phyloP scores from a whole-genome alignment of 2,329 filamentous ascomycete genomes.

The Diaporthe vexans region DNA sequence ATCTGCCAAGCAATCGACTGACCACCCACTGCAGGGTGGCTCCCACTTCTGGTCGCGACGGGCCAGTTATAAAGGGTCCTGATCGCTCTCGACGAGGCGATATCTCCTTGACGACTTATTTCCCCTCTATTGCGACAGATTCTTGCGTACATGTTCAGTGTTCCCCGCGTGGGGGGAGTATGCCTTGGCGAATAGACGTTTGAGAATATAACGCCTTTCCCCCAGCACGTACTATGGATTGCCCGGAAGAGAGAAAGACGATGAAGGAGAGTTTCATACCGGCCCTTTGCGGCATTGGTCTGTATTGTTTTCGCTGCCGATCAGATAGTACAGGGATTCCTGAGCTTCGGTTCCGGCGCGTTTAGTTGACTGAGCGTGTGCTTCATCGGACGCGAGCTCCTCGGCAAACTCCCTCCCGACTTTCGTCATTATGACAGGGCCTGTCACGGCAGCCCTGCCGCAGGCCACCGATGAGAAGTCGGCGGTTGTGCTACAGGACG shows the following conservation, averaged over 20 bases:
- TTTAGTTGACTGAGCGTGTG: neutral
- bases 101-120: slow-evolving; percentile 31
- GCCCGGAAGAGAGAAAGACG: no score
- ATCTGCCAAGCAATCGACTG: neutral
- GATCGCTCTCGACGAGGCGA: neutral
- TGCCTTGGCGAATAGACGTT: slow-evolving; percentile 25
- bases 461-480: slow-evolving; percentile 19
- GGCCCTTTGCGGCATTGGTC: neutral
- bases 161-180: slow-evolving; percentile 2
- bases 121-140: slow-evolving; percentile 32
- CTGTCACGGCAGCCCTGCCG: slow-evolving; percentile 2
- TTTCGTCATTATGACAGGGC: neutral
- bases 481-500: slow-evolving; percentile 17
- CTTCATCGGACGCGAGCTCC: neutral
- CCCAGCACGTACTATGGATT: neutral
- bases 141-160: neutral
- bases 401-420: neutral
- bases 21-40: neutral
- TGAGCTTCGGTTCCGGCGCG: neutral
- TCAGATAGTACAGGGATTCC: neutral
- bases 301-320: neutral
- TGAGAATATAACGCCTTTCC: slow-evolving; percentile 23
- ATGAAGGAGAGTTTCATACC: neutral
- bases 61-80: slow-evolving; percentile 5
- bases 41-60: neutral